phyloP scores from a whole-genome alignment of 306 rosid genomes.

The Arachis hypogaea region DNA sequence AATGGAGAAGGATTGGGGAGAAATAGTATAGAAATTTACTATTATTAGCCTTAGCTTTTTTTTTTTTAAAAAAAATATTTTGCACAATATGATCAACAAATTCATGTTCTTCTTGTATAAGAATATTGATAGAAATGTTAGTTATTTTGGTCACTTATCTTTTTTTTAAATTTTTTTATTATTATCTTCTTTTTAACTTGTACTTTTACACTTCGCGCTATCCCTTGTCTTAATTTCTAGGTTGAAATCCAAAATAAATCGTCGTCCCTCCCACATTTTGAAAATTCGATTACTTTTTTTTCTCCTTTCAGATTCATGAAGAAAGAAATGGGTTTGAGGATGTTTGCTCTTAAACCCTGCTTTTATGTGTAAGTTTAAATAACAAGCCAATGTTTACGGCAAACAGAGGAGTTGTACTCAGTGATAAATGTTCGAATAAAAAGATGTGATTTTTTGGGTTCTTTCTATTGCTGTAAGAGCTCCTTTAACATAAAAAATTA shows the following conservation, averaged over 20 bases:
- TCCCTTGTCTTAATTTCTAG: not conserved
- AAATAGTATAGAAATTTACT: not conserved
- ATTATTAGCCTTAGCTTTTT: not conserved
- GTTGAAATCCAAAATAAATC: not conserved
- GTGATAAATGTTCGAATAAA: no score
- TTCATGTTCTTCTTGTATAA: slow-evolving; percentile 11
- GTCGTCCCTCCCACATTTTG: not conserved
- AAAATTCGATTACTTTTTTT: not conserved
- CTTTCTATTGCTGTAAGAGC: no score
- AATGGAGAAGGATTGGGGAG: slow-evolving; percentile 23
- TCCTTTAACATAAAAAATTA: no score
- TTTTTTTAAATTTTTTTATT: not conserved
- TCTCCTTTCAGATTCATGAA: not conserved
- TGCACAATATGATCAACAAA: not conserved
- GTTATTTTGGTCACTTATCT: not conserved
- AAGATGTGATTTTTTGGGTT: no score
- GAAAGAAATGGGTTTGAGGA: not conserved
- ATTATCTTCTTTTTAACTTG: not conserved
- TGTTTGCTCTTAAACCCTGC: slow-evolving; percentile 5
- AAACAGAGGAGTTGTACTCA: no score
- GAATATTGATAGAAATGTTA: slow-evolving; percentile 10
- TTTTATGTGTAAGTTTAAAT: not conserved
- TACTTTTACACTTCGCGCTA: not conserved
- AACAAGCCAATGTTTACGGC: no score
- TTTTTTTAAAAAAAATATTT: not conserved